Evolutionary conservation across 441 rosid species (phyloP), one percentile per base, ranked within the genome.

Genomic region (Corymbia citriodora): DNA sequence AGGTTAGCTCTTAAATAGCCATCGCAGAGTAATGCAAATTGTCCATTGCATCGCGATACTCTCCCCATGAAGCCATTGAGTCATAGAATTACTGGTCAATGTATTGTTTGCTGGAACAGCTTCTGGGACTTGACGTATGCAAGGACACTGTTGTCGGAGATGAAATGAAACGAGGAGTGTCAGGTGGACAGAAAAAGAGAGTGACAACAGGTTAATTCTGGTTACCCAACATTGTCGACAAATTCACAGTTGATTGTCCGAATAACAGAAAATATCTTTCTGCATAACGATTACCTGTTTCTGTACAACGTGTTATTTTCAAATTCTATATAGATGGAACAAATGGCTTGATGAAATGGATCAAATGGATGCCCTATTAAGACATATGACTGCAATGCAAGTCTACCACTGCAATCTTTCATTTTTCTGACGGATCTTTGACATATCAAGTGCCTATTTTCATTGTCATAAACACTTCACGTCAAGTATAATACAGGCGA

Each of bases 181-280:
- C 99, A 19, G 99, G 99, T 40, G 99, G 99, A 57, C 99, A 97
- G 91, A 97, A 93, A 89, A 98, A 97, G 89, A 89, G 99, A 93
- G 99, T 98, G 29, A 98, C 99, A 12, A 97, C 99, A 90, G 99
- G 99, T 96, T 88, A 45, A 45, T 79, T 79, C 85, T 79, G 50
- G 29, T 45, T 45, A 79, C 85, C 53, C 85, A 45, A 23, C 85
- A 23, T 25, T 79, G n/a, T 53, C 11, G 3, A 79, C 53, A 45
- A 79, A 79, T 45, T 79, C 53, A 2, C 3, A 3, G 53, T 21
- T 6, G 4, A 45, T n/a, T 45, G n/a, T 45, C 53, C 1, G 18
- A 74, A 45, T 23, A 25, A 45, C 13, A 52, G 53, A 79, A 48
- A 45, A 23, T 12, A 45, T 79, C 53, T 21, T 79, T 79, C 23